phyloP scores from a whole-genome alignment of 2,329 filamentous ascomycete genomes.

The Gaeumannomyces sp. region DNA sequence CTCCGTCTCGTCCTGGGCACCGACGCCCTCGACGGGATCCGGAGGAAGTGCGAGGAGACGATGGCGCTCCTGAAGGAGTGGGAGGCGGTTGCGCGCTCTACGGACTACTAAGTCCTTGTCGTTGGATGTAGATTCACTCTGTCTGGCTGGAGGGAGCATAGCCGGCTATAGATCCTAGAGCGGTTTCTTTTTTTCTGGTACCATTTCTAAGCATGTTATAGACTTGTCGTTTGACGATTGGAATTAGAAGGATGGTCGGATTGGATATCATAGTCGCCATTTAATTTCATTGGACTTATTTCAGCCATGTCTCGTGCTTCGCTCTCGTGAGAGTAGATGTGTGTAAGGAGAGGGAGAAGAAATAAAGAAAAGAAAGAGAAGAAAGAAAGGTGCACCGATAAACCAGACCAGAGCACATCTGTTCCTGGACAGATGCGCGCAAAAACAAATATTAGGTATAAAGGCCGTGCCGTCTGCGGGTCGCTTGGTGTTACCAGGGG shows the following conservation, averaged over 20 bases:
- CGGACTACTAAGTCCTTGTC: slow-evolving; percentile 13
- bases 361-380: slow-evolving; percentile 5
- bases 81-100: slow-evolving; percentile 35
- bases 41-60: slow-evolving; percentile 35
- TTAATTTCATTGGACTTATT: background rate
- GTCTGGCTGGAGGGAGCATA: too few relatives aligned
- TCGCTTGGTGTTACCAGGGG: background rate
- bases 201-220: background rate
- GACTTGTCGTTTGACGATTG: too few relatives aligned
- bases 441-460: background rate
- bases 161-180: too few relatives aligned
- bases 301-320: background rate
- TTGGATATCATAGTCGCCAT: background rate
- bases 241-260: background rate
- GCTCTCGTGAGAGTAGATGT: background rate
- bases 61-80: slow-evolving; percentile 41
- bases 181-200: too few relatives aligned
- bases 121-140: too few relatives aligned
- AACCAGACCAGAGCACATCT: background rate
- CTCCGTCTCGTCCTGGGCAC: slow-evolving; percentile 47
- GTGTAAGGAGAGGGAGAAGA: slow-evolving; percentile 8
- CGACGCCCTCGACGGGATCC: slow-evolving; percentile 38
- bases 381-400: background rate
- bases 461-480: background rate
- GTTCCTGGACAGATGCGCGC: background rate